Evolutionary conservation across 2,329 filamentous ascomycete genomes (phyloP), one percentile per base, ranked within the genome.

Genomic region (Onygenales sp.): DNA sequence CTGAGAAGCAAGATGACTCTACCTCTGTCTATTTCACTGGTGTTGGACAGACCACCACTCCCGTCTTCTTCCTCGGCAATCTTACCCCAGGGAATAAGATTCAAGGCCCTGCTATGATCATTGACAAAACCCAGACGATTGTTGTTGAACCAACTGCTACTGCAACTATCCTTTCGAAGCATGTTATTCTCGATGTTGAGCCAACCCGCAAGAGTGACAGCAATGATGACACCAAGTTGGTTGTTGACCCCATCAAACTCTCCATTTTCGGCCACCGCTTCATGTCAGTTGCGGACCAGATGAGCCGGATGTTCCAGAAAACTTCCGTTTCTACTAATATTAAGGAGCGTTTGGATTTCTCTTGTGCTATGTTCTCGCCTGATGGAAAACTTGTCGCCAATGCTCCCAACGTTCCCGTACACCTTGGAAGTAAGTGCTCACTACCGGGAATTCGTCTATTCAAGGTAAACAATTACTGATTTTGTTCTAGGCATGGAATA

Each of bases 321-420:
- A 81, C 78, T 0, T 74, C 74, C 0, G 77, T 81, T 7, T 79
- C 75, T 0, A 78, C 75, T 0, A 92, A 91, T 61, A 87, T 92
- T 64, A 92, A 92, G 65, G 88, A 92, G 87, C 81, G 87, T 4
- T 77, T 92, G 1, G 88, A 93, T 63, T 93, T 89, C 63, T 90
- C 86, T 3, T 93, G 88, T 59, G 88, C 88, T 32, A 76, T 92
- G 1, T 92, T 92, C 59, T 87, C 90, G 59, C 79, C 83, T 0
- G 81, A 82, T 7, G 88, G 88, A 14, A 86, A 85, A 0, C 74
- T 92, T 1, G 87, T 92, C 1, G 72, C 72, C 5, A 75, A 75
- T 57, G 79, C 88, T n/a, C 88, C 88, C 0, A 87, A 93, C 73
- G 73, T 93, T 10, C 88, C 88, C 0, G 87, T 91, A 0, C 88